Base-by-base conservation (phyloP, 2,329 filamentous ascomycete genomes). In the Sclerotinia borealis region DNA sequence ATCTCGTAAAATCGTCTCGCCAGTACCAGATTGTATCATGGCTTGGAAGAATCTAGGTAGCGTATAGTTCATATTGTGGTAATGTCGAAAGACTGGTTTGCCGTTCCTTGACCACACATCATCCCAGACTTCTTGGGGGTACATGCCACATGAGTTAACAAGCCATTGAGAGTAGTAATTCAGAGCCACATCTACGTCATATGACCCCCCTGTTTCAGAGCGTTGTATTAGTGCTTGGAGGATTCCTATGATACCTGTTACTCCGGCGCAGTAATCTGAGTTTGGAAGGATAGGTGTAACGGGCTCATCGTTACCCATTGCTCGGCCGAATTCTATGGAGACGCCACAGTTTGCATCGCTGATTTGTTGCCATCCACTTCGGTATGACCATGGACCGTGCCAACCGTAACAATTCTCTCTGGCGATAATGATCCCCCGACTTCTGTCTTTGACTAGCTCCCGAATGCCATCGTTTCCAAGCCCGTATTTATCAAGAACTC, bases 341-440 rank as follows among this genome's bases (percentile, higher is more conserved):
- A 82, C 76, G 34, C 81, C 80, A 60, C 73, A 76, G 63, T 70
- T 74, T 19, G 65, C 67, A 65, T 68, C 68, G 37, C 62, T 65
- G 25, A 83, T 79, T 68, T 83, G 79, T 71, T 82, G 79, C 80
- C 80, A 83, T 4, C 80, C 81, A 1, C 78, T 77, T 0, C 80
- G 74, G 61, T 76, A 73, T 1, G 73, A 72, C 70, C 78, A 82
- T 13, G 76, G 76, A 0, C 80, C 80, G 52, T 80, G 75, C 39
- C 76, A 77, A 3, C 80, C 80, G 68, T 81, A 83, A 71, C 79
- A 81, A 71, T 81, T 82, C 27, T 72, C 71, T 4, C 69, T 75
- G 19, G 74, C 80, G 68, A 79, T 72, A 17, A 52, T 36, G 15
- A 52, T 52, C 13, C 49, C 49, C 15, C 49, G 49, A 36, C 19